Conservation (phyloP, 768 basidiomycete genomes). For the Lentinula guzmanii region DNA sequence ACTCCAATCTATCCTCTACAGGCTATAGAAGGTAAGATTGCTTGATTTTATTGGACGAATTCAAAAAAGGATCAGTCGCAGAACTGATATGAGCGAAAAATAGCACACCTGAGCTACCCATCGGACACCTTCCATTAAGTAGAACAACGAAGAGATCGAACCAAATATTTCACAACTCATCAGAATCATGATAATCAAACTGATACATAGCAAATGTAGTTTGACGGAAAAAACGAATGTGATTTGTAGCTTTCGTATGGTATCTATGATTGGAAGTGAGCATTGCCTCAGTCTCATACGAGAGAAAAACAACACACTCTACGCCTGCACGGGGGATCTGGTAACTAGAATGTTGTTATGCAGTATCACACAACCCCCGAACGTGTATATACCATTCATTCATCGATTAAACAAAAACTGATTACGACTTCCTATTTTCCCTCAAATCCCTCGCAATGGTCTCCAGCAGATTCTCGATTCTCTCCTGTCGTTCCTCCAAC, state of each 20-base stretch:
- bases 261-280: background rate
- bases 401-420: background rate
- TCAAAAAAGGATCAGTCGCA: no score
- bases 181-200: background rate
- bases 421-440: background rate
- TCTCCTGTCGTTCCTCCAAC: conserved; percentile 39
- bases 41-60: background rate
- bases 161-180: background rate
- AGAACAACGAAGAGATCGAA: background rate
- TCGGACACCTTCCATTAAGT: no score
- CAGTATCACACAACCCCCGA: no score
- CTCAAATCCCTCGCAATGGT: conserved; percentile 4
- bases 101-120: no score
- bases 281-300: no score
- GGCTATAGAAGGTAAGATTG: background rate
- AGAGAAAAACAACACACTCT: no score
- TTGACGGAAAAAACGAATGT: no score
- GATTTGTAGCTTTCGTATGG: no score
- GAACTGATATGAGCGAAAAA: no score
- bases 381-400: background rate
- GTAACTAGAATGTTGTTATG: no score
- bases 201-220: no score
- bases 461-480: conserved; percentile 39
- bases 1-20: background rate
- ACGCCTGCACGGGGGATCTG: no score